Conservation (phyloP, 139 green algal species). For the Tetradesmus obliquus region DNA sequence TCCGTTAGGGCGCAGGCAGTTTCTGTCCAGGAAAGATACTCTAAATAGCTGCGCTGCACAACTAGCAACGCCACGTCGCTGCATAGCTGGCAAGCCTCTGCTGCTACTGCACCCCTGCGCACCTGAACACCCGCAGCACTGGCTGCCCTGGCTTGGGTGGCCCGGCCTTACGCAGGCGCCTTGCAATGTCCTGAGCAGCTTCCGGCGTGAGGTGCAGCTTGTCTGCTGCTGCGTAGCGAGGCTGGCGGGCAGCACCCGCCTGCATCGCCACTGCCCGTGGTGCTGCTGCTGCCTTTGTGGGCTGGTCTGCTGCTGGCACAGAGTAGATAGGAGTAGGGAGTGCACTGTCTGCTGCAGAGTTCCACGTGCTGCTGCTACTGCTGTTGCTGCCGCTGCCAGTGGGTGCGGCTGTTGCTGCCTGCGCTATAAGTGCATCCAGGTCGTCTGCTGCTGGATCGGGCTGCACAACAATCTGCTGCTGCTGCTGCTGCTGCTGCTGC, state of each 20-base stretch:
- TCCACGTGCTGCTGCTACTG: neutral
- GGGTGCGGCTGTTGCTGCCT: neutral
- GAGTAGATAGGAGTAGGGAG: neutral
- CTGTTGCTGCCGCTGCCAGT: neutral
- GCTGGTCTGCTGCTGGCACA: slow-evolving; percentile 2
- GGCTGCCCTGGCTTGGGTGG: neutral
- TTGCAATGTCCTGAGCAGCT: slow-evolving; percentile 3
- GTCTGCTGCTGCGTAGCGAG: slow-evolving; percentile 6
- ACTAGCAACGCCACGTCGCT: too few relatives aligned
- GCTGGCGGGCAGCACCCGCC: neutral
- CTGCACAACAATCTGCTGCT: neutral
- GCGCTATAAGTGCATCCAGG: neutral
- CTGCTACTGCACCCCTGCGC: neutral
- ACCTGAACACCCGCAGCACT: slow-evolving; percentile 24
- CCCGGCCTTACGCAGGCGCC: neutral
- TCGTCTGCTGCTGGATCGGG: slow-evolving; percentile 35
- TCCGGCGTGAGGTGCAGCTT: slow-evolving; percentile 34
- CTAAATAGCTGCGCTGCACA: neutral
- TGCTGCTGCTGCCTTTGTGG: neutral
- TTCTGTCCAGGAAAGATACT: too few relatives aligned
- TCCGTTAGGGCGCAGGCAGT: neutral
- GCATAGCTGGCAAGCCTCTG: neutral
- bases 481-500: slow-evolving; percentile 2
- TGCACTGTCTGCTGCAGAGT: neutral
- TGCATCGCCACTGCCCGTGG: neutral